These are phyloP conservation scores for Ulmus americana DNA, from an alignment of 331 rosid species.

Conservation along the genomic window DNA sequence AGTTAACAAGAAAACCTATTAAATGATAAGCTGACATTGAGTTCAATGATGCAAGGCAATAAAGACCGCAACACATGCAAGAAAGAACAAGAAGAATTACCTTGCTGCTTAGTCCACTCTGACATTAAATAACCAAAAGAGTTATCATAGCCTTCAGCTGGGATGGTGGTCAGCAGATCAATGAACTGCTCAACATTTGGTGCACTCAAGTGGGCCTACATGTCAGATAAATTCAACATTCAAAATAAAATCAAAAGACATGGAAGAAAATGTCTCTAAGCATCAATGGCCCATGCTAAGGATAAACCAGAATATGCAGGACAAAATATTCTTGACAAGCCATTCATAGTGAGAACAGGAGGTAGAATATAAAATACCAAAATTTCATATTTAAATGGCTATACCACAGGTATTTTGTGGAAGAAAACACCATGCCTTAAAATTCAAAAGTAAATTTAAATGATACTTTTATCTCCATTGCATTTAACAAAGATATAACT, in stretches of 20 bases:
- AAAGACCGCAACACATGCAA: not conserved
- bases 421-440: not conserved
- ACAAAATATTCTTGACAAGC: constrained; percentile 1
- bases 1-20: too few species aligned
- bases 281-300: constrained; percentile 12
- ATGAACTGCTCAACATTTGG: constrained; percentile 81
- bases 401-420: not conserved
- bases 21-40: too few species aligned
- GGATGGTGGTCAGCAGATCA: constrained; percentile 68
- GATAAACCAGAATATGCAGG: constrained; percentile 12
- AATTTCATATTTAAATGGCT: not conserved
- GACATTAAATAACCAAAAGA: constrained; percentile 74
- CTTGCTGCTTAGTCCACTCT: constrained; percentile 92
- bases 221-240: constrained; percentile 18
- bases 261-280: constrained; percentile 4
- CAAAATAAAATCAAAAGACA: constrained; percentile 4
- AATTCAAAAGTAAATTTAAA: not conserved
- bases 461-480: not conserved
- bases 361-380: not conserved
- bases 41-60: too few species aligned
- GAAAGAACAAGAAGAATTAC: constrained; percentile 29
- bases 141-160: constrained; percentile 64
- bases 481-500: not conserved
- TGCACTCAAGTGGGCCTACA: constrained; percentile 84
- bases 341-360: not conserved